Conservation (phyloP, 2,329 filamentous ascomycete species). For the Verticillium tricorpus region DNA sequence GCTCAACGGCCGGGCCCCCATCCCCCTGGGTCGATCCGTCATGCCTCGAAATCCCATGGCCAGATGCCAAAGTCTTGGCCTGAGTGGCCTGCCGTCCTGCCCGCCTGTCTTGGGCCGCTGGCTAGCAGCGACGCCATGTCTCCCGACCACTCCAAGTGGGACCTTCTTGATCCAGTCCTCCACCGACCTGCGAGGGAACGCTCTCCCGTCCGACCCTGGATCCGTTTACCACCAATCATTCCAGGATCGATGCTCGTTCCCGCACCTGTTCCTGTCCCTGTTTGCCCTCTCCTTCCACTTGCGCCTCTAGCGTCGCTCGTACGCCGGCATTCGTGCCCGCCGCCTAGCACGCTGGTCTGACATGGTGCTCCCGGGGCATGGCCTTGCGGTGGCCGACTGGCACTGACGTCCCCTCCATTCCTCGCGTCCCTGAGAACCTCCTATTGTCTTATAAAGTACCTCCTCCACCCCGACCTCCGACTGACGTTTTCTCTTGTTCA, state of each 20-base stretch:
- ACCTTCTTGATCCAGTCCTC: conserved; percentile 5
- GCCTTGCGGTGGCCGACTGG: background rate
- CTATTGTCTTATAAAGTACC: conserved; percentile 12
- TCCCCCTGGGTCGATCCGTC: conserved; percentile 26
- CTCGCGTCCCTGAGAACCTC: conserved; percentile 3
- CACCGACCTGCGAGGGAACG: conserved; percentile 5
- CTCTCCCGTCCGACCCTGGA: conserved; percentile 12
- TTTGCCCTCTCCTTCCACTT: conserved; percentile 15
- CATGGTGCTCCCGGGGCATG: background rate
- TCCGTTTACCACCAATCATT: conserved; percentile 28
- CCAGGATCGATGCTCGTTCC: conserved; percentile 22
- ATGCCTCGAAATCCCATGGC: conserved; percentile 32
- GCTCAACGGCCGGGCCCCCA: conserved; percentile 16
- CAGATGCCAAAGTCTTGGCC: conserved; percentile 27
- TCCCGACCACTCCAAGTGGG: conserved; percentile 14
- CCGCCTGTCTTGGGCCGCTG: conserved; percentile 21
- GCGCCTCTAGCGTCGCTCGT: background rate
- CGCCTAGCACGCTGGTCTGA: background rate
- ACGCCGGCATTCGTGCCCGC: background rate
- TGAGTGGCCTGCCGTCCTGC: conserved; percentile 23
- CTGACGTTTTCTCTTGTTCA: conserved; percentile 7
- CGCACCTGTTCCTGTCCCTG: conserved; percentile 24
- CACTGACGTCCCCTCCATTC: conserved; percentile 2
- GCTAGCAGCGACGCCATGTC: conserved; percentile 13
- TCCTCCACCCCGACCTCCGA: conserved; percentile 10